Evolutionary conservation across 1,284 basidiomycete species (phyloP).

Genomic region (Ustilago esculenta): DNA sequence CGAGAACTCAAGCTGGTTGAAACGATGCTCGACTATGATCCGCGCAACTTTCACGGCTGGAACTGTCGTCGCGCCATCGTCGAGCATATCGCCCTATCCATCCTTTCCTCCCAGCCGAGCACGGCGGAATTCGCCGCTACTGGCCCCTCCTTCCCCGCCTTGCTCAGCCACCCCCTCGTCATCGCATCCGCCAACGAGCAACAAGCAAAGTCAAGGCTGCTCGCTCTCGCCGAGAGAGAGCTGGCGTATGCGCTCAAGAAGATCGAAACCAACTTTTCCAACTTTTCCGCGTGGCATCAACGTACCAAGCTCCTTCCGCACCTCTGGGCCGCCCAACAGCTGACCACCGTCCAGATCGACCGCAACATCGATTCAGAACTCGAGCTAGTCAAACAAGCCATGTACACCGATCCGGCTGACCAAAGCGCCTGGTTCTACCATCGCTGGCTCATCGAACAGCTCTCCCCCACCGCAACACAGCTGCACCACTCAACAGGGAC

Average conservation of each 20-base stretch:
- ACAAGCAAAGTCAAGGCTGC: constrained; percentile 9
- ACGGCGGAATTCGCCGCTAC: not conserved
- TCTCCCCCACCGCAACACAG: not conserved
- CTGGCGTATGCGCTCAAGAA: constrained; percentile 76
- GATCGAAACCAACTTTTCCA: constrained; percentile 93
- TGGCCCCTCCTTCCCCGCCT: constrained; percentile 9
- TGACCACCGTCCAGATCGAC: constrained; percentile 66
- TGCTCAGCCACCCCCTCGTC: constrained; percentile 9
- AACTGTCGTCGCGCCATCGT: constrained; percentile 61
- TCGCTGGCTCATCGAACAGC: constrained; percentile 83
- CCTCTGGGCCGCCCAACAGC: constrained; percentile 72
- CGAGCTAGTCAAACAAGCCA: constrained; percentile 87
- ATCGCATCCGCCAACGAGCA: not conserved
- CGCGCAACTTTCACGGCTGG: constrained; percentile 65
- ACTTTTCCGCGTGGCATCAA: constrained; percentile 99
- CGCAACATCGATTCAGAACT: constrained; percentile 76
- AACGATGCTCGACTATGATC: constrained; percentile 63
- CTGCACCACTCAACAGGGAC: too few species aligned
- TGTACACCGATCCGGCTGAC: constrained; percentile 96
- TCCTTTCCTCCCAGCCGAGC: constrained; percentile 8
- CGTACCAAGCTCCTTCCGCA: constrained; percentile 81
- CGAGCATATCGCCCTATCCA: constrained; percentile 41
- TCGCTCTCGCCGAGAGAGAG: constrained; percentile 47
- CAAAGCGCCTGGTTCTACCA: constrained; percentile 99
- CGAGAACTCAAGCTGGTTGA: constrained; percentile 60